Percentiles rank a stretch among this genome's conserved stretches.
phyloP scores from a whole-genome alignment of 768 basidiomycete genomes.

The Multifurca ochricompacta region DNA sequence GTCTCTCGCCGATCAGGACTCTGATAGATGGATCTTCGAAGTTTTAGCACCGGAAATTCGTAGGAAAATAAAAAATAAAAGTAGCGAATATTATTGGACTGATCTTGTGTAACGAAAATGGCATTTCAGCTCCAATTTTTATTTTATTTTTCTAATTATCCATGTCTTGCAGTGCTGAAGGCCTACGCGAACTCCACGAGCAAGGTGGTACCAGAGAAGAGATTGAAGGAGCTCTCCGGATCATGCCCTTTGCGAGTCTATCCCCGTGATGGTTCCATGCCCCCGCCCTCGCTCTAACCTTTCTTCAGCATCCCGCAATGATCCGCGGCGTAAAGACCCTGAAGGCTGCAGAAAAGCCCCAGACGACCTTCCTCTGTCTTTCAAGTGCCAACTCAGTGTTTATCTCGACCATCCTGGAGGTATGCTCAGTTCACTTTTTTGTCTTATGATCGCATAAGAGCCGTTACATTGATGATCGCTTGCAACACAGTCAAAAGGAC shows the following conservation, averaged over 20 bases:
- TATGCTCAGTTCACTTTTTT: constrained; percentile 22
- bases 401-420: constrained; percentile 85
- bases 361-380: constrained; percentile 79
- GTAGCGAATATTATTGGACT: constrained; percentile 74
- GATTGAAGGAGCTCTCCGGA: constrained; percentile 68
- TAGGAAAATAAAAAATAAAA: constrained; percentile 64
- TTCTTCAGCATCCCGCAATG: constrained; percentile 89
- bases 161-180: constrained; percentile 43
- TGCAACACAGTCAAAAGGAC: constrained; percentile 49
- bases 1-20: constrained; percentile 93
- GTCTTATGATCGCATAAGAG: background rate
- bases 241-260: constrained; percentile 76
- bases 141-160: constrained; percentile 1
- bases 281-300: background rate
- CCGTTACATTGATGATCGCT: background rate
- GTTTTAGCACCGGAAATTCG: constrained; percentile 82
- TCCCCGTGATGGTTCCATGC: background rate
- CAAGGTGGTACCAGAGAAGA: constrained; percentile 64
- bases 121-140: background rate
- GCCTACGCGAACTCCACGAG: constrained; percentile 61
- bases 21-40: constrained; percentile 89
- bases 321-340: constrained; percentile 75
- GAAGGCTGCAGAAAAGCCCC: constrained; percentile 54
- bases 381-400: constrained; percentile 93
- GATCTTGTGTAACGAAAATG: constrained; percentile 72